Base-by-base conservation (phyloP, 495 filamentous ascomycete genomes). In the Talaromyces thailandensis region DNA sequence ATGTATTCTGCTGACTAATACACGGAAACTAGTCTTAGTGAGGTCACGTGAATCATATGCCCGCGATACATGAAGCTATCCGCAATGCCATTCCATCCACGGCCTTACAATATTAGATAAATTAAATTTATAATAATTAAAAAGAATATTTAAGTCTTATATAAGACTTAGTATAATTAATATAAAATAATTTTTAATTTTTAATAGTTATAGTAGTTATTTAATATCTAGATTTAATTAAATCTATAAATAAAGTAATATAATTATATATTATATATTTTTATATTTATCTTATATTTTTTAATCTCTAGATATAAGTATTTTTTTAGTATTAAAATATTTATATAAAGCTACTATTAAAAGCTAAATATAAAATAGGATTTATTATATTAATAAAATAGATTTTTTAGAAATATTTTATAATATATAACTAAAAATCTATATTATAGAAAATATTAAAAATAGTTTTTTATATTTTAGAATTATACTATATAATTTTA, bases 241-340 rank as follows among this genome's bases (percentile, higher is more conserved):
- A 16, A 61, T 37, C 3, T 65, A 56, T 23, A 35, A 56, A 23
- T 18, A 66, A 23, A 45, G 64, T 58, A 68, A 65, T 48, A 68
- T 65, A 61, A 60, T 69, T 23, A 6, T 45, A 51, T 32, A 52
- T 28, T 63, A 26, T n/a, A 58, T 68, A 16, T 63, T 62, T 29
- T 53, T 52, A 0, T 60, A 68, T 52, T 59, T 55, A 18, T 69
- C 63, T 11, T 32, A 69, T 59, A 28, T 68, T 25, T 32, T 69
- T 23, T 59, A 69, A 28, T 64, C 66, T 32, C 52, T 66, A 28
- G 62, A 70, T 62, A 62, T 70, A 6, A 50, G 68, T 53, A 25
- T 45, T 71, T 63, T 69, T 64, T n/a, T 31, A 2, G 26, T 65
- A 35, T 37, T 69, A 61, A 32, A 61, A 29, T 1, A 37, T 32